Evolutionary conservation across 1,139 yeast genomes (phyloP).

Genomic region (Nadsonia commutata): DNA sequence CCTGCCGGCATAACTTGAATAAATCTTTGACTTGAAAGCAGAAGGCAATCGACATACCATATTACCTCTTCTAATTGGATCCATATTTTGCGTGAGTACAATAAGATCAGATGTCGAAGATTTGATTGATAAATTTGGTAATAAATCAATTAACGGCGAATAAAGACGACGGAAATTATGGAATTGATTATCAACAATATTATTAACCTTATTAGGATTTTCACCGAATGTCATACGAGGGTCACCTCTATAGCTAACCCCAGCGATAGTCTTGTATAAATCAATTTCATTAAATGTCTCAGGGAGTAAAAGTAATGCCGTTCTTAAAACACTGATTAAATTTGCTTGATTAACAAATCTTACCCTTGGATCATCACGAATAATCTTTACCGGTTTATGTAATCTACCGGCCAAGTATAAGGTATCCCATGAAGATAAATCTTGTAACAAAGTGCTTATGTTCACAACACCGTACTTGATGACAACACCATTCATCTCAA

Average conservation of each 20-base stretch:
- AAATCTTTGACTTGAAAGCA: slow-evolving; percentile 35
- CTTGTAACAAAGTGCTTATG: slow-evolving; percentile 42
- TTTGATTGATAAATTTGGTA: slow-evolving; percentile 22
- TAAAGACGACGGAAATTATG: slow-evolving; percentile 55
- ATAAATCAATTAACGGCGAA: slow-evolving; percentile 44
- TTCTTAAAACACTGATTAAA: slow-evolving; percentile 58
- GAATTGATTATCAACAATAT: slow-evolving; percentile 71
- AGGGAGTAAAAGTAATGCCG: slow-evolving; percentile 50
- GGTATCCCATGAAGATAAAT: slow-evolving; percentile 68
- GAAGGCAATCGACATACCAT: slow-evolving; percentile 34
- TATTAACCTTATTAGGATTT: slow-evolving; percentile 74
- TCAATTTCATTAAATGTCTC: slow-evolving; percentile 43
- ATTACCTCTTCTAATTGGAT: slow-evolving; percentile 22
- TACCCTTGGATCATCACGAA: slow-evolving; percentile 47
- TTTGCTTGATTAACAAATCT: slow-evolving; percentile 62
- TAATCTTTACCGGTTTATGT: slow-evolving; percentile 80
- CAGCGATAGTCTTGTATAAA: slow-evolving; percentile 64
- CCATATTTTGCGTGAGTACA: slow-evolving; percentile 24
- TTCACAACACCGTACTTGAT: slow-evolving; percentile 84
- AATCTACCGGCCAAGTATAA: slow-evolving; percentile 84
- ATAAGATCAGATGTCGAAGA: slow-evolving; percentile 15
- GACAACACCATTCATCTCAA: slow-evolving; percentile 43
- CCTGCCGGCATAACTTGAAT: slow-evolving; percentile 28
- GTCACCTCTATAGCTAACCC: slow-evolving; percentile 80
- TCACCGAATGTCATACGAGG: slow-evolving; percentile 79